phyloP scores from a whole-genome alignment of 441 rosid genomes.

The Eutrema salsugineum region DNA sequence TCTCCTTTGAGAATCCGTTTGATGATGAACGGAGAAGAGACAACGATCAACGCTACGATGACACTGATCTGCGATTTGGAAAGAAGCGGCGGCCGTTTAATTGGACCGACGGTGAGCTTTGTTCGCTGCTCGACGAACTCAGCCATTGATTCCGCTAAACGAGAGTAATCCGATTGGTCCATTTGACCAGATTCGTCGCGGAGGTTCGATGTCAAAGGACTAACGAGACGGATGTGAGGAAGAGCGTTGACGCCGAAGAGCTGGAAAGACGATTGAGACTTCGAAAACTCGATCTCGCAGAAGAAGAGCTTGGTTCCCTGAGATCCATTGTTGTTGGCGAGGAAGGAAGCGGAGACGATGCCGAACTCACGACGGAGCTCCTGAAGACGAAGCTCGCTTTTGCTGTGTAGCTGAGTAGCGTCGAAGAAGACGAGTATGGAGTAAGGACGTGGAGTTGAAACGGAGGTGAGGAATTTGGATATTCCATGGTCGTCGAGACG shows the following conservation, averaged over 20 bases:
- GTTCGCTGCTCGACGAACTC: conserved; percentile 67
- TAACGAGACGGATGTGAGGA: conserved; percentile 83
- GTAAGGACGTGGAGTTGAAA: conserved; percentile 69
- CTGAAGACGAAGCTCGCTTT: conserved; percentile 60
- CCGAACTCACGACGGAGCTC: conserved; percentile 71
- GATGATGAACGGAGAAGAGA: conserved; percentile 50
- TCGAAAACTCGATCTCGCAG: conserved; percentile 79
- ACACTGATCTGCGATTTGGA: conserved; percentile 52
- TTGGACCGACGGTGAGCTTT: conserved; percentile 62
- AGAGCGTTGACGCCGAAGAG: conserved; percentile 83
- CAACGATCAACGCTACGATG: conserved; percentile 28
- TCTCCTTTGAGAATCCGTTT: conserved; percentile 54
- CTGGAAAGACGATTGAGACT: conserved; percentile 66
- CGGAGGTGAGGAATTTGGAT: conserved; percentile 69
- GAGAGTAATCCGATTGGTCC: conserved; percentile 74
- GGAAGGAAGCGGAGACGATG: conserved; percentile 65
- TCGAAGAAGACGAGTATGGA: conserved; percentile 84
- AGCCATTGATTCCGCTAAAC: conserved; percentile 90
- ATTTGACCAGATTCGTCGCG: conserved; percentile 72
- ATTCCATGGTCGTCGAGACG: conserved; percentile 68
- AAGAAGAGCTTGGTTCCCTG: conserved; percentile 60
- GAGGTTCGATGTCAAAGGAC: conserved; percentile 44
- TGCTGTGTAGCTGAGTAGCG: conserved; percentile 78
- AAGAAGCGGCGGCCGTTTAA: conserved; percentile 66
- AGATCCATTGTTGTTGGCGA: conserved; percentile 55